A percentile compares a stretch with the other conserved stretches of the same genome.
phyloP scores from a whole-genome alignment of 345 rosid species.

The Hevea brasiliensis region DNA sequence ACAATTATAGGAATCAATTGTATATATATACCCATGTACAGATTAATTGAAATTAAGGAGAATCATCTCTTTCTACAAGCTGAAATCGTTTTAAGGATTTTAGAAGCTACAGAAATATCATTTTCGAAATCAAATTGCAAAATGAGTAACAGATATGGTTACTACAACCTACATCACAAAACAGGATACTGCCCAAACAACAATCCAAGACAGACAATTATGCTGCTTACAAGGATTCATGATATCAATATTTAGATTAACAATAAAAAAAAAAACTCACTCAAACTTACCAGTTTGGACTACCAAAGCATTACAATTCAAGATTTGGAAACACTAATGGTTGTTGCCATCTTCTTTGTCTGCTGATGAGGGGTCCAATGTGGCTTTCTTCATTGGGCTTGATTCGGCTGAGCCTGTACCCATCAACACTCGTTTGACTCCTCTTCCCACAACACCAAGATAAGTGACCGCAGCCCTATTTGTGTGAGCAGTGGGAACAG shows the following conservation, averaged over 20 bases:
- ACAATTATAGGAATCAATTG: too few relatives aligned
- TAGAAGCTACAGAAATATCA: neutral
- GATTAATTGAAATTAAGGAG: too few relatives aligned
- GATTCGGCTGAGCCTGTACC: slow-evolving; percentile 48
- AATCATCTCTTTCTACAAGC: too few relatives aligned
- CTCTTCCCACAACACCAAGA: slow-evolving; percentile 93
- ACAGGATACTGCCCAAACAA: neutral
- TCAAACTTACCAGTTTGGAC: neutral
- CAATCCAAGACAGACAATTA: neutral
- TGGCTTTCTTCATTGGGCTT: slow-evolving; percentile 58
- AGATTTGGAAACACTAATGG: slow-evolving; percentile 23
- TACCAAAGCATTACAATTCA: neutral
- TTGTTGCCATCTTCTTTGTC: slow-evolving; percentile 51
- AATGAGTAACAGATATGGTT: neutral
- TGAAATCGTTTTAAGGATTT: neutral
- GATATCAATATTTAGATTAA: neutral
- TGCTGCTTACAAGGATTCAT: slow-evolving; percentile 2
- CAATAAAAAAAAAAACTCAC: too few relatives aligned
- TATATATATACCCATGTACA: too few relatives aligned
- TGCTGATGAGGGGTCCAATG: slow-evolving; percentile 38
- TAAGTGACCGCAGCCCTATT: slow-evolving; percentile 65
- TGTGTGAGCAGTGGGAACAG: slow-evolving; percentile 76
- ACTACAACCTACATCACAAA: neutral
- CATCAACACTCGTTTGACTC: slow-evolving; percentile 75
- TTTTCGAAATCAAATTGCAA: neutral